A percentile compares a stretch with the other conserved stretches of the same genome.
These are phyloP conservation scores for Ruellia speciosa DNA, from an alignment of 305 asterid species.

Conservation along the genomic window DNA sequence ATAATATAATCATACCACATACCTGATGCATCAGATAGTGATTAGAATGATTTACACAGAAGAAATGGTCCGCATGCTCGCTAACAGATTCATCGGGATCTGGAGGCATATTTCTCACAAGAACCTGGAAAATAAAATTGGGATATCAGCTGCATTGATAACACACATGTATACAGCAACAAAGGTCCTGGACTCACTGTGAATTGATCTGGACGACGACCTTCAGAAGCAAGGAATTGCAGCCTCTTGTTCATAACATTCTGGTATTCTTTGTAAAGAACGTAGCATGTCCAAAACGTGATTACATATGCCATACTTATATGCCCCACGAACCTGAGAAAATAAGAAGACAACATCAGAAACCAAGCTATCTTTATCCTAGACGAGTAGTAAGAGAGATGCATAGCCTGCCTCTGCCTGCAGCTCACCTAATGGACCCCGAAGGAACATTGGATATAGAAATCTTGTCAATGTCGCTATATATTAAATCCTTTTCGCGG, in stretches of 20 bases:
- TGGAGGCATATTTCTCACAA: slow-evolving; percentile 89
- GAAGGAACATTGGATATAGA: slow-evolving; percentile 74
- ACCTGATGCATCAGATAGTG: slow-evolving; percentile 83
- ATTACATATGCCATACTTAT: slow-evolving; percentile 3
- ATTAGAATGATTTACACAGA: slow-evolving; percentile 81
- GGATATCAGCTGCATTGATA: neutral
- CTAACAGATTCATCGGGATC: slow-evolving; percentile 87
- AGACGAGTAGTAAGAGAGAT: neutral
- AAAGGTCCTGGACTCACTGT: slow-evolving; percentile 3
- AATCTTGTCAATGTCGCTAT: slow-evolving; percentile 69
- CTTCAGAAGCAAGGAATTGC: slow-evolving; percentile 7
- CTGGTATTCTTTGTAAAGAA: neutral
- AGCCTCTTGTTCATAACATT: slow-evolving; percentile 1
- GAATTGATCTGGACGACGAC: slow-evolving; percentile 11
- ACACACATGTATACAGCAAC: slow-evolving; percentile 12
- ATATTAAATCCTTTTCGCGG: slow-evolving; percentile 44
- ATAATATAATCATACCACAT: slow-evolving; percentile 16
- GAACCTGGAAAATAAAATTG: slow-evolving; percentile 43
- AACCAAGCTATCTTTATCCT: neutral
- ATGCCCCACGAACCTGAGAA: slow-evolving; percentile 2
- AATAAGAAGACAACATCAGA: neutral
- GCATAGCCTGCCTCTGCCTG: slow-evolving; percentile 8
- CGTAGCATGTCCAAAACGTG: slow-evolving; percentile 13
- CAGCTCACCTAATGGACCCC: slow-evolving; percentile 63
- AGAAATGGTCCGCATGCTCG: slow-evolving; percentile 90